phyloP scores from a whole-genome alignment of 73 alveolate species.

The Uronychia setigera region DNA sequence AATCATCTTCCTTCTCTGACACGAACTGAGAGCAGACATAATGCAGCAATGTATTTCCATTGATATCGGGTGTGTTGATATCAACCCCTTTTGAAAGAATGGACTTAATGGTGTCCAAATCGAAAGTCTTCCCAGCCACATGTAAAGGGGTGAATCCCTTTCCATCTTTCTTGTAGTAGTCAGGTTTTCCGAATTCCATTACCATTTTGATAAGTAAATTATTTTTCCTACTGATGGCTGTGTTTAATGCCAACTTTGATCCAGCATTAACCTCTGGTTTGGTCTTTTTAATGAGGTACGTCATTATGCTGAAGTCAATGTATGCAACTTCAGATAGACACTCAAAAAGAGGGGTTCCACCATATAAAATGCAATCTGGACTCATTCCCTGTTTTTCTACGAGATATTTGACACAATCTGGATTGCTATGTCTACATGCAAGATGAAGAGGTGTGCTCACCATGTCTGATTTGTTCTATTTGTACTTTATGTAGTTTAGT shows the following conservation, averaged over 20 bases:
- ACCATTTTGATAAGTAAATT: conserved; percentile 40
- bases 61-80: conserved; percentile 42
- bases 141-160: conserved; percentile 68
- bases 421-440: conserved; percentile 55
- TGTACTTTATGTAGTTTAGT: conserved; percentile 15
- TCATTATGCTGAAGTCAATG: conserved; percentile 45
- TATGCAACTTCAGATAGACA: conserved; percentile 36
- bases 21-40: conserved; percentile 39
- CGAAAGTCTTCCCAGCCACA: conserved; percentile 39
- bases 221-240: conserved; percentile 59
- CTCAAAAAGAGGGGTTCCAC: conserved; percentile 37
- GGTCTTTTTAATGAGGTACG: conserved; percentile 35
- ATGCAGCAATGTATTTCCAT: conserved; percentile 63
- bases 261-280: conserved; percentile 60
- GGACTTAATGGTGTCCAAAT: conserved; percentile 22
- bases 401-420: conserved; percentile 37
- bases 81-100: conserved; percentile 49
- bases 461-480: not conserved
- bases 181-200: conserved; percentile 60
- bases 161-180: conserved; percentile 56
- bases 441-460: conserved; percentile 37
- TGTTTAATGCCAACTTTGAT: conserved; percentile 41
- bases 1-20: conserved; percentile 51
- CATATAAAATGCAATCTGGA: conserved; percentile 36
- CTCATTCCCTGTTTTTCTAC: conserved; percentile 46